A percentile compares a stretch with the other conserved stretches of the same genome.
phyloP scores from a whole-genome alignment of 805 yeast genomes.

The Wickerhamomyces canadensis region DNA sequence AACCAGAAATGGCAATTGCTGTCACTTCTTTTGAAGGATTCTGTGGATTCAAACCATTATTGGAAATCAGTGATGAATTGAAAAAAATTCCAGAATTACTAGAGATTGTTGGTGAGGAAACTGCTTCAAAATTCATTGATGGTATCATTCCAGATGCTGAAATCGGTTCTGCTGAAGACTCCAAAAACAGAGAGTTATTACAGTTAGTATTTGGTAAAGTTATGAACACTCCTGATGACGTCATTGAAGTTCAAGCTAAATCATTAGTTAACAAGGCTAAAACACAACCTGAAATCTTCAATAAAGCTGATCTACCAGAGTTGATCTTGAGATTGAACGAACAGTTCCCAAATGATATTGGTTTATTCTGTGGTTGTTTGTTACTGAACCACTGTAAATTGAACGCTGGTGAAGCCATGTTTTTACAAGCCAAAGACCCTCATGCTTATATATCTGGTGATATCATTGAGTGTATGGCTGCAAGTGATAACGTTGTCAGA shows the following conservation, averaged over 20 bases:
- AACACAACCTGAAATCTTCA: conserved; percentile 51
- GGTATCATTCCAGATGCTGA: conserved; percentile 39
- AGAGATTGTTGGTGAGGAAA: conserved; percentile 60
- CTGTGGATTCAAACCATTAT: conserved; percentile 94
- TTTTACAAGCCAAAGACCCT: conserved; percentile 93
- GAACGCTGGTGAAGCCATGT: conserved; percentile 91
- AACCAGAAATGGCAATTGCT: conserved; percentile 99
- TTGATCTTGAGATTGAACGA: conserved; percentile 71
- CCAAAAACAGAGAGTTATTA: conserved; percentile 55
- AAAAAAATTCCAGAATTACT: conserved; percentile 70
- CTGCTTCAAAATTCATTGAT: conserved; percentile 45
- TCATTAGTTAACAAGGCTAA: conserved; percentile 62
- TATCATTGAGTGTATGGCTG: conserved; percentile 99
- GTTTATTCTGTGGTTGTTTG: conserved; percentile 92
- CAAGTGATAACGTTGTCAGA: conserved; percentile 95
- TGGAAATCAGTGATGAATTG: conserved; percentile 65
- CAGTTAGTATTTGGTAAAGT: conserved; percentile 74
- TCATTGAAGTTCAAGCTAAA: conserved; percentile 52
- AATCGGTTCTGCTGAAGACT: conserved; percentile 46
- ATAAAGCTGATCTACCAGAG: conserved; percentile 51
- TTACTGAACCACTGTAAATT: conserved; percentile 83
- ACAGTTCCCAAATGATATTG: conserved; percentile 92
- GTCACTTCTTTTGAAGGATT: conserved; percentile 94
- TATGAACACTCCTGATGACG: conserved; percentile 74
- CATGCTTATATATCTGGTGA: conserved; percentile 98